Percentiles rank a stretch among this genome's conserved stretches.
These are phyloP conservation scores for Auricularia auricula-judae DNA, from an alignment of 768 basidiomycete genomes.

Conservation along the genomic window DNA sequence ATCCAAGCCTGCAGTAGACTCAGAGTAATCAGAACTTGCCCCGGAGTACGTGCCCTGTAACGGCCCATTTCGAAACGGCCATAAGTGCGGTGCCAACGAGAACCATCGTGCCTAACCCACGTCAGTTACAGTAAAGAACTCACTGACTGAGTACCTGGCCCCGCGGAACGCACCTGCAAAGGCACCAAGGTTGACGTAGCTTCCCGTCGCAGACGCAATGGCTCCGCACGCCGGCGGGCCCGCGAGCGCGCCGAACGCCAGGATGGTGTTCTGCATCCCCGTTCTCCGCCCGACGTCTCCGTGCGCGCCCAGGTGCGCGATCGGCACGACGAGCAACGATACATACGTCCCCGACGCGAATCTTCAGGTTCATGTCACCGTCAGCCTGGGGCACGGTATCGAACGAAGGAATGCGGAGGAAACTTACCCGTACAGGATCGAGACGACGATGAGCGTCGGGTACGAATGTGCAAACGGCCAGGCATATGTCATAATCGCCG, in stretches of 20 bases:
- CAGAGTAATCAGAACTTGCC: background rate
- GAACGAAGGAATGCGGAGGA: background rate
- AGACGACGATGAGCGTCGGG: conserved; percentile 37
- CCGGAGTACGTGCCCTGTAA: background rate
- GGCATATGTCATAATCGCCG: conserved; percentile 47
- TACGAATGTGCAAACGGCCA: conserved; percentile 56
- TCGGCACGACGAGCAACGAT: conserved; percentile 43
- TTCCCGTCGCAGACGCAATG: conserved; percentile 41
- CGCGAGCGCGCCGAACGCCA: conserved; percentile 49
- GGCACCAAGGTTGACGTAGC: conserved; percentile 42
- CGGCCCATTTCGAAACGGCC: background rate
- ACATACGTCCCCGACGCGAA: conserved; percentile 54
- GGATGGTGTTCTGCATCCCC: conserved; percentile 52
- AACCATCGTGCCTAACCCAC: background rate
- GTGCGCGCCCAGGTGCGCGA: conserved; percentile 48
- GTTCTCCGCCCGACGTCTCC: conserved; percentile 53
- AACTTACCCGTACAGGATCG: conserved; percentile 56
- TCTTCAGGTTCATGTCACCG: conserved; percentile 18
- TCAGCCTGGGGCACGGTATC: background rate
- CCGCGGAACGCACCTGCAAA: conserved; percentile 33
- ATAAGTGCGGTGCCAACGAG: background rate
- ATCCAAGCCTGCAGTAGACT: too few species aligned
- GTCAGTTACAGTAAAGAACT: background rate
- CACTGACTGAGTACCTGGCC: conserved; percentile 5
- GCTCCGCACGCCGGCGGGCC: conserved; percentile 71